Evolutionary conservation across 2,329 filamentous ascomycete genomes (phyloP).

Genomic region (Exophiala calicioides): DNA sequence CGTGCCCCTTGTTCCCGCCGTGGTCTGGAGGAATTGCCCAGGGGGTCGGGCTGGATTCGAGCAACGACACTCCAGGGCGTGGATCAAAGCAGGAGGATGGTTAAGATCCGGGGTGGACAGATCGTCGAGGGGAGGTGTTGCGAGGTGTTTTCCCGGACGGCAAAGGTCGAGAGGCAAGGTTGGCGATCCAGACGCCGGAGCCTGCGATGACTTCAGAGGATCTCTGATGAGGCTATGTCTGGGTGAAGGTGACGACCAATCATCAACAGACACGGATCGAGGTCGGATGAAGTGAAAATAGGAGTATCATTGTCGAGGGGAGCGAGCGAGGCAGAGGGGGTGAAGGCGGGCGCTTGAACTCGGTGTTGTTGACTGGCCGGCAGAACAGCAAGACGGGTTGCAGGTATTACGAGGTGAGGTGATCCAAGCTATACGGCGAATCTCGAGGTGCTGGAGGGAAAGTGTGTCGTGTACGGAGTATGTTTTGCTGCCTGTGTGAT

Average conservation of each 20-base stretch:
- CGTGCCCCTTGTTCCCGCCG: slow-evolving; percentile 9
- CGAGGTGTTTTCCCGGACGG: slow-evolving; percentile 9
- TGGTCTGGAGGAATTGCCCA: too few relatives aligned
- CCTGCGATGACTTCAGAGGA: slow-evolving; percentile 21
- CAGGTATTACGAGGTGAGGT: too few relatives aligned
- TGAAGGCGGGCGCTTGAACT: slow-evolving; percentile 8
- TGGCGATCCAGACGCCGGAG: slow-evolving; percentile 20
- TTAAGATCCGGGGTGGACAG: too few relatives aligned
- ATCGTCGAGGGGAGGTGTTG: background rate
- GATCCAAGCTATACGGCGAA: too few relatives aligned
- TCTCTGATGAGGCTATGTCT: slow-evolving; percentile 12
- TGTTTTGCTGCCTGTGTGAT: too few relatives aligned
- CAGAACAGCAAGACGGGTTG: slow-evolving; percentile 1
- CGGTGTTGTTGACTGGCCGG: slow-evolving; percentile 14
- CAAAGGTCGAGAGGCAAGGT: slow-evolving; percentile 7
- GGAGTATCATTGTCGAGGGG: slow-evolving; percentile 21
- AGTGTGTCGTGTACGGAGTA: too few relatives aligned
- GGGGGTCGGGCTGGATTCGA: too few relatives aligned
- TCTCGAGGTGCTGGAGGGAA: too few relatives aligned
- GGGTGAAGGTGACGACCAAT: slow-evolving; percentile 13
- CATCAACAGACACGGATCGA: slow-evolving; percentile 25
- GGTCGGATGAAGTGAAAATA: slow-evolving; percentile 11
- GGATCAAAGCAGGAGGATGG: too few relatives aligned
- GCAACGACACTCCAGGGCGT: too few relatives aligned
- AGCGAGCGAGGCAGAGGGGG: slow-evolving; percentile 5